phyloP scores from a whole-genome alignment of 2,329 filamentous ascomycete species.

The Hypomyces perniciosus region DNA sequence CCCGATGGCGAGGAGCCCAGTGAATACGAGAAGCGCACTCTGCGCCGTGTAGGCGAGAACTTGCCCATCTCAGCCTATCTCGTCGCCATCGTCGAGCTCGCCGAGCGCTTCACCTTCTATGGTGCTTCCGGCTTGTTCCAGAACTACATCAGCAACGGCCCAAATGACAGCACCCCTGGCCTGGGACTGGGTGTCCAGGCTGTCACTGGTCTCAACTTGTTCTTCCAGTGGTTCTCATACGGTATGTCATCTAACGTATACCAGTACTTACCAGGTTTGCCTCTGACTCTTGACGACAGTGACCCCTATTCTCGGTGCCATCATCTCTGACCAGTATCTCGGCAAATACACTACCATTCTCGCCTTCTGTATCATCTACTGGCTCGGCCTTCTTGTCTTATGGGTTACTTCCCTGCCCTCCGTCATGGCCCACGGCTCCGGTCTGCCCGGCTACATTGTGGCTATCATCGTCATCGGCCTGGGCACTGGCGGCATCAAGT shows the following conservation, averaged over 20 bases:
- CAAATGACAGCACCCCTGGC: constrained; percentile 38
- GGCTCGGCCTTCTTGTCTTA: constrained; percentile 49
- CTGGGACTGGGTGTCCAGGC: constrained; percentile 49
- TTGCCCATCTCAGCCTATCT: constrained; percentile 50
- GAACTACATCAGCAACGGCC: constrained; percentile 43
- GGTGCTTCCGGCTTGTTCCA: constrained; percentile 49
- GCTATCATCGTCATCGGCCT: constrained; percentile 58
- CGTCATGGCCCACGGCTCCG: constrained; percentile 31
- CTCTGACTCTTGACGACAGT: constrained; percentile 18
- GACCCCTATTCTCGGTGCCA: constrained; percentile 44
- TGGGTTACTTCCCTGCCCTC: constrained; percentile 43
- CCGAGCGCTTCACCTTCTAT: constrained; percentile 55
- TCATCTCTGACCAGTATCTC: constrained; percentile 51
- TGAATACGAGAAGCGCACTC: constrained; percentile 41
- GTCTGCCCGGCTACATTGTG: constrained; percentile 46
- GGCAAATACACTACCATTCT: constrained; percentile 59
- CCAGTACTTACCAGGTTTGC: neutral
- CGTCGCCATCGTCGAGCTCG: constrained; percentile 50
- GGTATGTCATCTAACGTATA: constrained; percentile 16
- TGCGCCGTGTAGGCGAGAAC: constrained; percentile 49
- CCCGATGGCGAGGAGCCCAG: constrained; percentile 47
- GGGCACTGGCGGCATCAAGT: constrained; percentile 65
- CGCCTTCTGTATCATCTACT: constrained; percentile 51
- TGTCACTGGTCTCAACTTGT: constrained; percentile 49
- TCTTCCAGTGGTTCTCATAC: constrained; percentile 49